Base-by-base conservation (phyloP, 2,329 filamentous ascomycete species). In the Leptodontidium sp. region DNA sequence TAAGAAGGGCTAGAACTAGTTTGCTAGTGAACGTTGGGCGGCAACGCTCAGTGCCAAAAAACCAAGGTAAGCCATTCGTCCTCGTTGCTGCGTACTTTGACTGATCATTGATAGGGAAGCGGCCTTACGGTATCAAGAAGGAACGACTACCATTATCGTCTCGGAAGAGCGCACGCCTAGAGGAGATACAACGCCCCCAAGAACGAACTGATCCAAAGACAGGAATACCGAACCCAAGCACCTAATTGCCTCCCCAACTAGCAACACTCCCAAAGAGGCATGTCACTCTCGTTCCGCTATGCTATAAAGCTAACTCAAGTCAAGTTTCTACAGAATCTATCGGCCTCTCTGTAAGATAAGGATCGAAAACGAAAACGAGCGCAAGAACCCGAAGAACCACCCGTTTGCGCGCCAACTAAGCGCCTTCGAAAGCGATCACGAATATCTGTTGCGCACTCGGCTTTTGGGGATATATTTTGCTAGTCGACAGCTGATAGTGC, bases 251-350 rank as follows among this genome's bases (percentile, higher is more conserved):
- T 49, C 45, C n/a, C 5, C 12, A 49, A 49, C 14, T 5, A 49
- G 45, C 45, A 49, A 17, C 45, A 15, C 45, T 21, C n/a, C 45
- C 45, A 49, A 49, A 49, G n/a, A 49, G 12, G 55, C 58, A 68
- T 65, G 61, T 61, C 35, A 45, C 43, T 65, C 64, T 63, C 65
- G 66, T 64, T 55, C 57, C 64, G 35, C 29, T 68, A 69, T 52
- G 61, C 68, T 68, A 71, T 63, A 66, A 71, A 70, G 49, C 49
- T 52, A 26, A 52, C 49, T 52, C 49, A 24, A 24, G 49, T 26
- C 12, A 62, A 66, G 32, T 68, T 55, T 57, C 65, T 24, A 61
- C 65, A 61, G 52, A 61, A 61, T 43, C 17, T 40, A 43, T 61
- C 35, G 57, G 57, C 11, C 57, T 11, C 57, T 49, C 29, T 69